Conservation (phyloP, 257 asterid genomes). For the Lavandula angustifolia region DNA sequence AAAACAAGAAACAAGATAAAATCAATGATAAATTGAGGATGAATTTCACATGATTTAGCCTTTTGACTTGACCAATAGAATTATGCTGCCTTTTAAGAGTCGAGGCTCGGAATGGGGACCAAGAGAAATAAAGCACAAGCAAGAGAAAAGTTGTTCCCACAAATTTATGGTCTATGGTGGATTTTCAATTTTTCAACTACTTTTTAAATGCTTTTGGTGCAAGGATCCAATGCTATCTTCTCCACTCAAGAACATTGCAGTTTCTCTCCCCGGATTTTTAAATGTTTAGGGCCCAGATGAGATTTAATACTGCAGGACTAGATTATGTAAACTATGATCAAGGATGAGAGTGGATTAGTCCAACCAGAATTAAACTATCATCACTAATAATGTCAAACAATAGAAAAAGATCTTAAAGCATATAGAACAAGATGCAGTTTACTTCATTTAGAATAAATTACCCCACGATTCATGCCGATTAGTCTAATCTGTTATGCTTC, state of each 20-base stretch:
- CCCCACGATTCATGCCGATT: neutral
- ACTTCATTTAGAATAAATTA: conserved; percentile 8
- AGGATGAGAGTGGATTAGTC: conserved; percentile 12
- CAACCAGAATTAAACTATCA: conserved; percentile 19
- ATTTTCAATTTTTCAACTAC: conserved; percentile 23
- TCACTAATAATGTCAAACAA: conserved; percentile 5
- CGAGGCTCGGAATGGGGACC: conserved; percentile 23
- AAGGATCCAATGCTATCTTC: conserved; percentile 31
- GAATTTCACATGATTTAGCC: no score
- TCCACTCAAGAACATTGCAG: no score
- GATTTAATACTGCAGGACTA: conserved; percentile 35
- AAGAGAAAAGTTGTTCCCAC: conserved; percentile 23
- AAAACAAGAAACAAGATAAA: no score
- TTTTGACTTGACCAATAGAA: conserved; percentile 37
- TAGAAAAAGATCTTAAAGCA: neutral
- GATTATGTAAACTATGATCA: conserved; percentile 38
- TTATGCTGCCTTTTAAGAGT: neutral
- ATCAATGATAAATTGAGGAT: no score
- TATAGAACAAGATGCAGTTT: conserved; percentile 4
- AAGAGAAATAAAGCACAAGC: conserved; percentile 21
- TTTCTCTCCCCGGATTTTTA: conserved; percentile 24
- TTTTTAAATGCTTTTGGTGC: conserved; percentile 22
- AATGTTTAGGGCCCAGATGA: conserved; percentile 32
- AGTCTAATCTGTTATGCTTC: neutral
- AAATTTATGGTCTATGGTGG: conserved; percentile 29